Evolutionary conservation across 225 moss, liverwort and hornwort genomes (phyloP), one percentile per base, ranked within the genome.

Genomic region (Rhytidiadelphus loreus): DNA sequence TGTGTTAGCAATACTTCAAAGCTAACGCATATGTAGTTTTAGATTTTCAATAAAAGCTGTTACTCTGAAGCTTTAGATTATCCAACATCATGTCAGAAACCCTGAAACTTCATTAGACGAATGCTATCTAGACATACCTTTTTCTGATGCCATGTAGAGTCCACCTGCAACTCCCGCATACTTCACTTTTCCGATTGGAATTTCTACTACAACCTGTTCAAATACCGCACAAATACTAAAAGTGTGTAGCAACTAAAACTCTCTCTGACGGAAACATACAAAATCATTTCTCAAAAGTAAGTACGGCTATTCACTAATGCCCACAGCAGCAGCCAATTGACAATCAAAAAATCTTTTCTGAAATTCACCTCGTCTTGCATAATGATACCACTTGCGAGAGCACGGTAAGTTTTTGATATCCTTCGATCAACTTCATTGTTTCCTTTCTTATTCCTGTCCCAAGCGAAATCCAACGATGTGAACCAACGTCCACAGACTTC

Each of bases 151-250:
- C 98, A 97, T 95, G n/a, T 95, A 95, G 14, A 98, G 94, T 77
- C 98, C 98, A 76, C 97, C 96, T 35, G 95, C 96, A 89, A 98
- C 98, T 81, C 98, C 98, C 83, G 92, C 79, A 89, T 97, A 98
- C 72, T 89, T 91, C 86, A 93, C 90, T 90, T 91, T 95, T 39
- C 94, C 98, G 88, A 98, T 96, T 64, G 96, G 92, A 83, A 92
- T 82, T 50, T 95, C 95, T 58, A 95, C 89, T 80, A 91, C 84
- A 83, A 95, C 90, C 97, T 98, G 73, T 84, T 82, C 81, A 87
- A 64, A 56, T 50, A 79, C 55, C 73, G 83, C 55, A 68, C 55
- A 83, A 77, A 60, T 23, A 72, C 13, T 59, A 48, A 61, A 89
- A 63, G 17, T 33, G 22, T 62, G 69, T 57, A 84, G 58, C 60